A percentile compares a stretch with the other conserved stretches of the same genome.
phyloP scores from a whole-genome alignment of 352 stramenopile genomes.

The Phytophthora ohioensis region DNA sequence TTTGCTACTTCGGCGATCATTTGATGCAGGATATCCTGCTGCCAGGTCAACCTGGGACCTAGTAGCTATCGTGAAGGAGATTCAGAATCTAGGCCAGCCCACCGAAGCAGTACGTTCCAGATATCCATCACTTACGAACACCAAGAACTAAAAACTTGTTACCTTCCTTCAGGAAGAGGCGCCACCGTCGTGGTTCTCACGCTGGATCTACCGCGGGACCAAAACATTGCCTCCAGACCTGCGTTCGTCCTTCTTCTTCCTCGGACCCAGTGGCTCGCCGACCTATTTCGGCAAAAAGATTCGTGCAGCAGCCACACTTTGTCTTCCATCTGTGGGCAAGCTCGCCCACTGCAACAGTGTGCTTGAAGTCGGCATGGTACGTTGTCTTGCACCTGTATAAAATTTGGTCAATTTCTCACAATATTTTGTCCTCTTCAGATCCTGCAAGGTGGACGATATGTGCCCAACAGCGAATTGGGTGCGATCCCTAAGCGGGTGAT shows the following conservation, averaged over 20 bases:
- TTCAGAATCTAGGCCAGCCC: slow-evolving; percentile 48
- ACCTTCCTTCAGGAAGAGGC: slow-evolving; percentile 20
- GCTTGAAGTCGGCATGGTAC: slow-evolving; percentile 46
- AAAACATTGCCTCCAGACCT: slow-evolving; percentile 32
- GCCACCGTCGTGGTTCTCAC: slow-evolving; percentile 30
- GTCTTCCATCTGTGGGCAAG: slow-evolving; percentile 53
- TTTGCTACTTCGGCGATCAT: slow-evolving; percentile 71
- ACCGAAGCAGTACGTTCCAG: slow-evolving; percentile 37
- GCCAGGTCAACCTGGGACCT: slow-evolving; percentile 51
- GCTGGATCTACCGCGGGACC: slow-evolving; percentile 33
- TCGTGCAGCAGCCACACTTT: slow-evolving; percentile 44
- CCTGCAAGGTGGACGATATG: slow-evolving; percentile 47
- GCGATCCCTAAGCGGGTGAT: slow-evolving; percentile 50
- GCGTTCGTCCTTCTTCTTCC: slow-evolving; percentile 63
- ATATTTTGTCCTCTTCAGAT: slow-evolving; percentile 26
- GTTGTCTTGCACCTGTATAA: neutral
- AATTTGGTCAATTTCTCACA: neutral
- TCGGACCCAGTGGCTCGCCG: slow-evolving; percentile 49
- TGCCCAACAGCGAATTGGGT: slow-evolving; percentile 50
- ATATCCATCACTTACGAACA: neutral
- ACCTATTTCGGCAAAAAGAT: slow-evolving; percentile 59
- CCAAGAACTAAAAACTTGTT: neutral
- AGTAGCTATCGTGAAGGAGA: slow-evolving; percentile 60
- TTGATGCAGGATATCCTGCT: slow-evolving; percentile 55
- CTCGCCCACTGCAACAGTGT: slow-evolving; percentile 42